Percentiles rank a stretch among this genome's conserved stretches.
phyloP scores from a whole-genome alignment of 306 rosid species.

The Gleditsia sinensis region DNA sequence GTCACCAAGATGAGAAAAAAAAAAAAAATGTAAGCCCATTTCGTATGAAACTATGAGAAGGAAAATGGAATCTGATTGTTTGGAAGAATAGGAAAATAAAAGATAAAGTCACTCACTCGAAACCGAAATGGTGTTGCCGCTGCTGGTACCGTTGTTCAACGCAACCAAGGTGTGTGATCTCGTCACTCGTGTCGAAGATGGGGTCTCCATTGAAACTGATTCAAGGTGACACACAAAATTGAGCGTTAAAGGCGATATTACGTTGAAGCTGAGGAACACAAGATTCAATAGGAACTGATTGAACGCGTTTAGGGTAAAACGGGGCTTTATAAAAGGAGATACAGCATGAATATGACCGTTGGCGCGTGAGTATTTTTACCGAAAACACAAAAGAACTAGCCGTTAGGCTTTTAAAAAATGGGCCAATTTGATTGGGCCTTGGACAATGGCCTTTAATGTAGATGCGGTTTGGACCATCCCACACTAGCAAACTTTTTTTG shows the following conservation, averaged over 20 bases:
- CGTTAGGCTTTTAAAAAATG: constrained; percentile 37
- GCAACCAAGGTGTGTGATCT: constrained; percentile 49
- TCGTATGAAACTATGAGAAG: not conserved
- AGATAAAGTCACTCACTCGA: constrained; percentile 41
- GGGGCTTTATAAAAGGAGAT: constrained; percentile 31
- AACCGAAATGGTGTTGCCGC: constrained; percentile 33
- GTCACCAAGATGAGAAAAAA: not conserved
- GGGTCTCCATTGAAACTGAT: constrained; percentile 58
- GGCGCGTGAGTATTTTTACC: constrained; percentile 40
- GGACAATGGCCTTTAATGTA: not conserved
- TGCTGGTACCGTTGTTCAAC: constrained; percentile 9
- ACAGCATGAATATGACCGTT: constrained; percentile 59
- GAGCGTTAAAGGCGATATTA: not conserved
- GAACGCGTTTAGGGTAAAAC: not conserved
- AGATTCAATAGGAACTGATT: not conserved
- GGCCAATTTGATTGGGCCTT: not conserved
- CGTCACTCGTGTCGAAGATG: constrained; percentile 58
- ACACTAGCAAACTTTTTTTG: too few species aligned
- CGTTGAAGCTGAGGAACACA: not conserved
- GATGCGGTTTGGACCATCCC: too few species aligned
- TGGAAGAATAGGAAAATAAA: not conserved
- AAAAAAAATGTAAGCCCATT: not conserved
- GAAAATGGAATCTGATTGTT: not conserved
- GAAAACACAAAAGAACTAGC: constrained; percentile 46
- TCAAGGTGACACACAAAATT: not conserved